A percentile compares a stretch with the other conserved stretches of the same genome.
Conservation (phyloP, 331 rosid species). For the Dryas integrifolia region DNA sequence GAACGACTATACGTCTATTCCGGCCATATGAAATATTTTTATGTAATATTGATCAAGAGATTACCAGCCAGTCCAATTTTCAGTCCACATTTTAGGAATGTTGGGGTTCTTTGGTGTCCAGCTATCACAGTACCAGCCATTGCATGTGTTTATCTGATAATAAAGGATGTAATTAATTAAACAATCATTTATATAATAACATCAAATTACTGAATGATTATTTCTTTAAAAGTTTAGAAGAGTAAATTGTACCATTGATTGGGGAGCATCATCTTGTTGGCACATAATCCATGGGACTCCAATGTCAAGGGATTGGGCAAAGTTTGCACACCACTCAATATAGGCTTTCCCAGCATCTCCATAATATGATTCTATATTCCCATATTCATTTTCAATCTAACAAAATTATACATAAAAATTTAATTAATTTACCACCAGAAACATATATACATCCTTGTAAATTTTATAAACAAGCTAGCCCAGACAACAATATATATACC, state of each 20-base stretch:
- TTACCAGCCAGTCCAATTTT: slow-evolving; percentile 60
- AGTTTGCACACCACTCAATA: slow-evolving; percentile 18
- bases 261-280: slow-evolving; percentile 22
- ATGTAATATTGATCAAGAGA: neutral
- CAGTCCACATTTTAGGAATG: slow-evolving; percentile 62
- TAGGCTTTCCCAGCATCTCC: slow-evolving; percentile 21
- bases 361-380: neutral
- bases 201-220: too few relatives aligned
- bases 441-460: too few relatives aligned
- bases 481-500: neutral
- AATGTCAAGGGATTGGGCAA: slow-evolving; percentile 15
- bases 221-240: too few relatives aligned
- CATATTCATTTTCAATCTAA: slow-evolving; percentile 24
- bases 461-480: neutral
- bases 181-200: too few relatives aligned
- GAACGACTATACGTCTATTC: neutral
- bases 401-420: neutral
- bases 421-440: neutral
- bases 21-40: too few relatives aligned
- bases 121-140: slow-evolving; percentile 17
- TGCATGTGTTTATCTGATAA: slow-evolving; percentile 16
- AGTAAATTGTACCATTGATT: slow-evolving; percentile 4
- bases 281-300: slow-evolving; percentile 34
- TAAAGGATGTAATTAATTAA: too few relatives aligned
- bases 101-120: slow-evolving; percentile 19